These are phyloP conservation scores for Cytospora schulzeri DNA, from an alignment of 2,329 filamentous ascomycete genomes.

Conservation along the genomic window DNA sequence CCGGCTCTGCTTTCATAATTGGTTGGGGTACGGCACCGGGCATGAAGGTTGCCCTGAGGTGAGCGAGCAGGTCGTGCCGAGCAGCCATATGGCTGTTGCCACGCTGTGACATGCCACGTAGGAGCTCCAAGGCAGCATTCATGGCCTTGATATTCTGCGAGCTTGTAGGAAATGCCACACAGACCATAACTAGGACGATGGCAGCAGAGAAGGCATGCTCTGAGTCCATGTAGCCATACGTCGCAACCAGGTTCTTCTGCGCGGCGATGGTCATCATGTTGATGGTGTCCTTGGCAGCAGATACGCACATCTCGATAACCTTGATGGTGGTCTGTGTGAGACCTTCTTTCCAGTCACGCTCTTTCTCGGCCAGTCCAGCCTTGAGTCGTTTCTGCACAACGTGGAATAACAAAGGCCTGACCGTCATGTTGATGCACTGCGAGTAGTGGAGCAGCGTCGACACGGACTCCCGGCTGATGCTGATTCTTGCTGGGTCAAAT, in stretches of 20 bases:
- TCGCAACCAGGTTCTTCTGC: conserved; percentile 54
- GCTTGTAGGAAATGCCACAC: conserved; percentile 52
- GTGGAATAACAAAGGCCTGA: conserved; percentile 54
- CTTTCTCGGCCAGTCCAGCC: conserved; percentile 37
- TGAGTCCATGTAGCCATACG: conserved; percentile 59
- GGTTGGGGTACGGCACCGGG: conserved; percentile 19
- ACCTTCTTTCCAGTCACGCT: conserved; percentile 49
- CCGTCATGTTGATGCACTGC: conserved; percentile 61
- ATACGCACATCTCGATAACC: conserved; percentile 56
- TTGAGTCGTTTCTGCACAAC: conserved; percentile 52
- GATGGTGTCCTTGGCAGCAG: conserved; percentile 51
- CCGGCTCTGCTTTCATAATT: not conserved
- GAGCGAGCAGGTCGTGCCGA: conserved; percentile 38
- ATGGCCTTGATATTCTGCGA: conserved; percentile 46
- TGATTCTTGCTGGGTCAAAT: conserved; percentile 49
- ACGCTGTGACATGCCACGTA: conserved; percentile 53
- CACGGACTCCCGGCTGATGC: conserved; percentile 51
- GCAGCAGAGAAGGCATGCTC: conserved; percentile 58
- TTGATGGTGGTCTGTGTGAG: conserved; percentile 50
- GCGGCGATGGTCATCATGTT: conserved; percentile 51
- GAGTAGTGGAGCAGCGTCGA: conserved; percentile 58
- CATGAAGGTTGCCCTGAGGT: conserved; percentile 34
- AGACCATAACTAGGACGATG: conserved; percentile 57
- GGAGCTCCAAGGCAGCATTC: conserved; percentile 48
- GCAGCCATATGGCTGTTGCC: conserved; percentile 53